These are phyloP conservation scores for Gamsiella multidivaricata DNA, from an alignment of 192 early-diverging fungal species.

Conservation along the genomic window DNA sequence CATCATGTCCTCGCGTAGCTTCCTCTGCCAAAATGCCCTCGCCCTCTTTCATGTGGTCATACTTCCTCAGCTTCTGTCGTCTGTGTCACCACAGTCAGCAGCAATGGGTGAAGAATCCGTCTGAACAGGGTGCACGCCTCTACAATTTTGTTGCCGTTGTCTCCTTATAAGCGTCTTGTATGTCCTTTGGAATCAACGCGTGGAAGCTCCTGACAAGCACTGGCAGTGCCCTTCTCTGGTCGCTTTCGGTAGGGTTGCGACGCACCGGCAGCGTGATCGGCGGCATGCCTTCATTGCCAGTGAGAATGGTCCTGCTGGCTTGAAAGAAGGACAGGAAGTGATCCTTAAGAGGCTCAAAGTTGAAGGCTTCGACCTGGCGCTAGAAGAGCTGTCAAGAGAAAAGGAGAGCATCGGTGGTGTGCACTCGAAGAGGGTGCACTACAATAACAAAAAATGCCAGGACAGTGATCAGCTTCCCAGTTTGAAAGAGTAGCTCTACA, in stretches of 20 bases:
- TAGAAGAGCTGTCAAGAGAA: conserved; percentile 90
- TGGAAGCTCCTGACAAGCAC: conserved; percentile 67
- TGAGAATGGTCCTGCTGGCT: conserved; percentile 73
- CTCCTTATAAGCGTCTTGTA: conserved; percentile 87
- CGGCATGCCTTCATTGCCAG: conserved; percentile 68
- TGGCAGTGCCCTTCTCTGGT: conserved; percentile 68
- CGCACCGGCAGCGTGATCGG: conserved; percentile 77
- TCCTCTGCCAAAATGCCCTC: no score
- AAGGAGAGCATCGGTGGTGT: no score
- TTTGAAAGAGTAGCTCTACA: no score
- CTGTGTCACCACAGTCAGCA: conserved; percentile 79
- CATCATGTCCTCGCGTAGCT: no score
- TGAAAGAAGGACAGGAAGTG: conserved; percentile 88
- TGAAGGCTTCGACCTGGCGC: conserved; percentile 88
- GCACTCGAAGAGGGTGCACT: no score
- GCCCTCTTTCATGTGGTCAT: no score
- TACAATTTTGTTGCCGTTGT: conserved; percentile 87
- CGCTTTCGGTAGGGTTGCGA: conserved; percentile 68
- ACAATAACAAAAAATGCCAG: no score
- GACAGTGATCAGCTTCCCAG: no score
- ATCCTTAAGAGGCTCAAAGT: conserved; percentile 93
- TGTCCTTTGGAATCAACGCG: conserved; percentile 66
- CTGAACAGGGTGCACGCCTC: conserved; percentile 82
- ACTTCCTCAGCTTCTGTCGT: conserved; percentile 82
- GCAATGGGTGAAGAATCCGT: conserved; percentile 78